Base-by-base conservation (phyloP, 345 rosid species). In the Sisymbrium altissimum region DNA sequence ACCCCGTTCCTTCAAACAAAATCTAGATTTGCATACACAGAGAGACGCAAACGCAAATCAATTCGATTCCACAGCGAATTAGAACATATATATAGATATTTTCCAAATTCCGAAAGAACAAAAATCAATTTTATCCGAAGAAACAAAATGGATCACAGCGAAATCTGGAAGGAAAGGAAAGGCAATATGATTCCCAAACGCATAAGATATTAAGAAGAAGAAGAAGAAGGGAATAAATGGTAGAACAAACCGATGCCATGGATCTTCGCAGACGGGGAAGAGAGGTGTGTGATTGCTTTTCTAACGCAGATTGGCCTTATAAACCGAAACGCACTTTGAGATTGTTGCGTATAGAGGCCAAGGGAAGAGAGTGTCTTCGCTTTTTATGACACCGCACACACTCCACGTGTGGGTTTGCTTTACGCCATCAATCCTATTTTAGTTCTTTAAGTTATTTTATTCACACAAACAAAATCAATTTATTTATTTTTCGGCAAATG, bases 191-290 rank as follows among this genome's bases (percentile, higher is more conserved):
- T n/a, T 43, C 6, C 27, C 56, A 27, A 27, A 27, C 32, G 15
- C 3, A 50, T 21, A 50, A 50, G 6, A 46, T 41, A 43, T 43
- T 8, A 48, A 18, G 27, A 48, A n/a, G n/a, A n/a, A n/a, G n/a
- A n/a, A n/a, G n/a, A n/a, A n/a, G n/a, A n/a, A n/a, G n/a, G n/a
- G n/a, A n/a, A n/a, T n/a, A n/a, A 18, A 21, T 8, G 54, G 33
- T 7, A n/a, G 40, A 69, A 44, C 74, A 62, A 35, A 76, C 79
- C 79, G n/a, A n/a, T n/a, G 79, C 79, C 79, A 76, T 76, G 71
- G 75, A 70, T 36, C 60, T 76, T 68, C 41, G 74, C 35, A 33
- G 45, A 35, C 27, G 52, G 36, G 11, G 11, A 23, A 48, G 52
- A 52, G 69, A 32, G 38, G 33, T 33, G 19, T 9, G 54, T 12